Percentiles rank a stretch among this genome's conserved stretches.
phyloP scores from a whole-genome alignment of 2,329 filamentous ascomycete species.

The Cladosporium sp. region DNA sequence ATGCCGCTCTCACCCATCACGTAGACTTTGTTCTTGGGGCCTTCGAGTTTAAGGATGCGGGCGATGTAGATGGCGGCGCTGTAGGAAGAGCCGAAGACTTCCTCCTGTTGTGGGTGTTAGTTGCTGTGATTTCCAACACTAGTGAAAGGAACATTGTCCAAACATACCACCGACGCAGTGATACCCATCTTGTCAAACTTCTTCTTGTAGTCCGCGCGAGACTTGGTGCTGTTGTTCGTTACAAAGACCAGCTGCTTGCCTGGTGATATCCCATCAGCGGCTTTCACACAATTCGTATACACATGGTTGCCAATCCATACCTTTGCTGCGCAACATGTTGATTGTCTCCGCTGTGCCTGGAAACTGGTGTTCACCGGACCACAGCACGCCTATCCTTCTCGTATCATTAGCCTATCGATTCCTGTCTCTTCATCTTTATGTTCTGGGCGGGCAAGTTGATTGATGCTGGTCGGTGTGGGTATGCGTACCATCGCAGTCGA shows the following conservation, averaged over 20 bases:
- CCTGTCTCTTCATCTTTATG: neutral
- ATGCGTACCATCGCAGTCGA: conserved; percentile 87
- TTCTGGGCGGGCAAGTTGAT: neutral
- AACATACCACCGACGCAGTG: conserved; percentile 62
- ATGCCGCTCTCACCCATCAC: conserved; percentile 90
- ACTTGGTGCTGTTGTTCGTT: conserved; percentile 99
- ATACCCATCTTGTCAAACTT: conserved; percentile 84
- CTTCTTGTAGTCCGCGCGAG: conserved; percentile 85
- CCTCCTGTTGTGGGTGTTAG: conserved; percentile 58
- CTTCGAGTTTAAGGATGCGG: conserved; percentile 78
- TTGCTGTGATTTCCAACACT: too few relatives aligned
- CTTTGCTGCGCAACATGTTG: conserved; percentile 76
- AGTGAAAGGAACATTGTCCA: too few relatives aligned
- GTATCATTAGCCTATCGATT: conserved; percentile 38
- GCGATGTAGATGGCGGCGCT: conserved; percentile 94
- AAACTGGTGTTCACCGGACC: conserved; percentile 92
- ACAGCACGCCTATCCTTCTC: conserved; percentile 75
- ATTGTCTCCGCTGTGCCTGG: conserved; percentile 83
- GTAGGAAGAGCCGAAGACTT: conserved; percentile 96
- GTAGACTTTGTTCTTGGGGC: conserved; percentile 87
- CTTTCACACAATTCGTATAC: neutral
- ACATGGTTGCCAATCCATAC: conserved; percentile 45
- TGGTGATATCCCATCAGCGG: conserved; percentile 37
- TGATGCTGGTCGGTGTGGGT: neutral
- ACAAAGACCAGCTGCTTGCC: conserved; percentile 94